These are phyloP conservation scores for Chlamydomonas reinhardtii DNA, from an alignment of 163 green algal genomes.

Conservation along the genomic window DNA sequence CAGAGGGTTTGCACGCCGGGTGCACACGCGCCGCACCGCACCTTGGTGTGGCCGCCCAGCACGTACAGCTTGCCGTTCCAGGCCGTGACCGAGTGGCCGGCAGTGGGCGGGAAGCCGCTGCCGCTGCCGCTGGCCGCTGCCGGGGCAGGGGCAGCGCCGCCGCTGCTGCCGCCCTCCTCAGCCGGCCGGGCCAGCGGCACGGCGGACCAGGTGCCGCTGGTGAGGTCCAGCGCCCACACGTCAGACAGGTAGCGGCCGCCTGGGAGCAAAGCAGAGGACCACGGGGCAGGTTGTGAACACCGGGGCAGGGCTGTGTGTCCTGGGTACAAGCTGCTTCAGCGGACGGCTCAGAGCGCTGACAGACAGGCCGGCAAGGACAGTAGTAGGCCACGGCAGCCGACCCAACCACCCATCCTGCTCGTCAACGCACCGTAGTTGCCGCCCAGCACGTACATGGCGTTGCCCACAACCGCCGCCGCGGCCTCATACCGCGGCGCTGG, in stretches of 20 bases:
- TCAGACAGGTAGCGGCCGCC: slow-evolving; percentile 79
- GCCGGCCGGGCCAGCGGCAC: slow-evolving; percentile 13
- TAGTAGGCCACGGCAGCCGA: too few species aligned
- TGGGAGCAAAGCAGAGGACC: neutral
- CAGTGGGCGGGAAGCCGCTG: slow-evolving; percentile 65
- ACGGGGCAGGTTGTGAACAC: too few species aligned
- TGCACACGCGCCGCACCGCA: too few species aligned
- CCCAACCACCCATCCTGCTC: neutral
- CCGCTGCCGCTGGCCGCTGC: neutral
- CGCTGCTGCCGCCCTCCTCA: neutral
- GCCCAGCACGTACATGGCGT: slow-evolving; percentile 80
- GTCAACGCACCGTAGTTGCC: slow-evolving; percentile 82
- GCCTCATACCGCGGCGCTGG: slow-evolving; percentile 89
- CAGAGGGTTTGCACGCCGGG: too few species aligned
- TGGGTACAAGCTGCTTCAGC: too few species aligned
- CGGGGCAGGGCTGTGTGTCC: too few species aligned
- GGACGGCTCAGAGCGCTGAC: too few species aligned
- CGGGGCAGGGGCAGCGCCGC: neutral
- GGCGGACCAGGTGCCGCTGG: slow-evolving; percentile 72
- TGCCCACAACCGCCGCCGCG: slow-evolving; percentile 71
- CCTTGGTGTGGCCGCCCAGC: slow-evolving; percentile 87
- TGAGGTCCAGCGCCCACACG: slow-evolving; percentile 82
- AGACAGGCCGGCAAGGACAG: too few species aligned
- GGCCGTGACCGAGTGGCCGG: slow-evolving; percentile 79
- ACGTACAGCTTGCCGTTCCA: slow-evolving; percentile 80